A percentile compares a stretch with the other conserved stretches of the same genome.
phyloP scores from a whole-genome alignment of 192 early-diverging fungal genomes.

The Backusella tuberculispora region DNA sequence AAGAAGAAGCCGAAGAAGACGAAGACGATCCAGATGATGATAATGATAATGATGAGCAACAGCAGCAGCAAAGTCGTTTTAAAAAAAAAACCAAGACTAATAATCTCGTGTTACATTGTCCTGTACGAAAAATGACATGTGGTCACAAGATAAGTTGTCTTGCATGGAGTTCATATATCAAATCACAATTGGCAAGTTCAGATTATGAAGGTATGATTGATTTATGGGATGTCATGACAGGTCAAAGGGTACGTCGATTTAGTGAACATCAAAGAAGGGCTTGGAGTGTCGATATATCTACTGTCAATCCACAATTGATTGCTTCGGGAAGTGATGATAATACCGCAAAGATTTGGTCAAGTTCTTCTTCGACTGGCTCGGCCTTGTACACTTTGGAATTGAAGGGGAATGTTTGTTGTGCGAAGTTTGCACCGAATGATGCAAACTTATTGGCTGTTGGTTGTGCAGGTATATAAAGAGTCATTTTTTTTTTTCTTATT shows the following conservation, averaged over 20 bases:
- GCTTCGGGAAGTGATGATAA: constrained; percentile 93
- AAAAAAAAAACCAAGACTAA: neutral
- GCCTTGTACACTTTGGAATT: constrained; percentile 84
- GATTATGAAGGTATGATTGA: constrained; percentile 93
- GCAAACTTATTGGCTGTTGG: constrained; percentile 84
- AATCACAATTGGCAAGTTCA: constrained; percentile 82
- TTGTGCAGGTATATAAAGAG: constrained; percentile 63
- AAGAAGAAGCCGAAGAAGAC: too few relatives aligned
- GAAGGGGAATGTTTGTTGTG: constrained; percentile 91
- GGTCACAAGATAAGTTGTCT: constrained; percentile 92
- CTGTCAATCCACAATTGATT: constrained; percentile 74
- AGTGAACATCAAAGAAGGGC: constrained; percentile 92
- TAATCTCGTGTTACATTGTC: constrained; percentile 63
- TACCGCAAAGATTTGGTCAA: constrained; percentile 89
- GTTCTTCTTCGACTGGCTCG: constrained; percentile 52
- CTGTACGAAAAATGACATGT: constrained; percentile 77
- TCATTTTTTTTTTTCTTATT: neutral
- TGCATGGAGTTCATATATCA: constrained; percentile 88
- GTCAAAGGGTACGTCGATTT: constrained; percentile 62
- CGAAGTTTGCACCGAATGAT: constrained; percentile 84
- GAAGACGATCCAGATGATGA: constrained; percentile 2
- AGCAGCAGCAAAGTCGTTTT: constrained; percentile 7
- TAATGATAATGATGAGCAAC: constrained; percentile 31
- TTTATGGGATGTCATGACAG: constrained; percentile 84
- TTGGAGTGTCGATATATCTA: constrained; percentile 91